Evolutionary conservation across 371 early-diverging fungal species (phyloP), one percentile per base, ranked within the genome.

Genomic region (Parasitella parasitica): DNA sequence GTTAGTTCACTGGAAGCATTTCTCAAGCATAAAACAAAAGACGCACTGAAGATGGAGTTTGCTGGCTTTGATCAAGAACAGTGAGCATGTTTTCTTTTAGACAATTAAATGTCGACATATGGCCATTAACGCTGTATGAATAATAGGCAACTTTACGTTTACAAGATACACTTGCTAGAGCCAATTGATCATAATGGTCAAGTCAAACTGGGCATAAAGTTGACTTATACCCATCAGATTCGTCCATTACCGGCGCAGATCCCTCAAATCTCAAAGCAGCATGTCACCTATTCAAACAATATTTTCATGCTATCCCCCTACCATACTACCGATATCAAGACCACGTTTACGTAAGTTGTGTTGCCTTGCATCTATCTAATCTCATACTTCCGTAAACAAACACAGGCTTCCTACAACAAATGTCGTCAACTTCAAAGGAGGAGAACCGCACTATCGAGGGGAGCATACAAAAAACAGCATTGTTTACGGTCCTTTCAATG

Each of bases 401-500:
- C 16, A 13, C 41, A 73, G 76, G 43, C 59, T 77, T 15, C 73
- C 77, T 18, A 64, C 71, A 27, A 46, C 66, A 7, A 73, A 74
- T 24, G 63, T 78, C 27, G 64, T 73, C 30, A 66, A 68, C 12
- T 80, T 67, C 55, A 77, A 66, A 13, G 74, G 70, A 16, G 61
- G 58, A 1, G 57, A 74, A 30, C 59, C 50, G n/a, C 15, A 37
- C 1, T 52, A 67, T 26, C 18, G 62, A 6, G 71, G 73, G 6
- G 51, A 51, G 18, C 64, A 67, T 24, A 56, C 55, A 43, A 82
- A 81, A 28, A 84, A 88, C 59, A 74, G 74, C 27, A 79, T 94
- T n/a, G 73, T 82, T 2, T 93, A 92, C 65, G 96, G 95, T 6
- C 90, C 94, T 0, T 94, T 81, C 69, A 65, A 73, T 2, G 41